Evolutionary conservation across 768 basidiomycete species (phyloP).

Genomic region (Lentinula edodes): DNA sequence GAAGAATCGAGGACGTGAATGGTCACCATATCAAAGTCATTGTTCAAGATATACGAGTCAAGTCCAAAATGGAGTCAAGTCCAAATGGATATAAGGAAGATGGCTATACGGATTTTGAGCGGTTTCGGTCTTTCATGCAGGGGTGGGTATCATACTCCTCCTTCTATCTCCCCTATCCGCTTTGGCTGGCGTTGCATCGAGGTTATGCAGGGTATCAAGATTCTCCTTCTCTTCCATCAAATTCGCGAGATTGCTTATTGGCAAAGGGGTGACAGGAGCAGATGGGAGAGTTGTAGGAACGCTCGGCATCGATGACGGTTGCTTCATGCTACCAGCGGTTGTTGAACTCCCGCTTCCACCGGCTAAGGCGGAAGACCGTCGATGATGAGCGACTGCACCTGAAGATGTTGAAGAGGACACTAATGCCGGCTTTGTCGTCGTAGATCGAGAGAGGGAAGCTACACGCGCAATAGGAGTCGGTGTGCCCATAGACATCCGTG

Average conservation of each 20-base stretch:
- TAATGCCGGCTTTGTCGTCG: conserved; percentile 24
- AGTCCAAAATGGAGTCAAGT: not conserved
- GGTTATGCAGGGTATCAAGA: conserved; percentile 19
- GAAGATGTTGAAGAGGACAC: conserved; percentile 21
- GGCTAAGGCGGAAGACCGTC: not conserved
- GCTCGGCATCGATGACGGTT: conserved; percentile 13
- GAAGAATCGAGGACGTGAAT: not conserved
- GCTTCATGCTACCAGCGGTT: not conserved
- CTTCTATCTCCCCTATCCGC: conserved; percentile 16
- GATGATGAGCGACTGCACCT: conserved; percentile 11
- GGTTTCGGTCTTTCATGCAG: conserved; percentile 12
- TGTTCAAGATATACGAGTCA: not conserved
- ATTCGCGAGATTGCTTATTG: conserved; percentile 21
- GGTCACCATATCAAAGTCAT: not conserved
- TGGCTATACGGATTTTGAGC: no score
- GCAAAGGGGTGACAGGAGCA: not conserved
- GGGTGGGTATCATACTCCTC: conserved; percentile 27
- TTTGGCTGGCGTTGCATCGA: conserved; percentile 4
- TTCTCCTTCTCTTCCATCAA: conserved; percentile 59
- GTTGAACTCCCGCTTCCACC: not conserved
- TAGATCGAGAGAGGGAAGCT: conserved; percentile 31
- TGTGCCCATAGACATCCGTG: conserved; percentile 32
- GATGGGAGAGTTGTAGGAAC: conserved; percentile 18
- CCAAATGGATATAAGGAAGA: no score
- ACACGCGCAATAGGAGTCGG: conserved; percentile 31